A percentile compares a stretch with the other conserved stretches of the same genome.
Evolutionary conservation across 2,329 filamentous ascomycete species (phyloP).

Genomic region (Pseudomassariella vexata): DNA sequence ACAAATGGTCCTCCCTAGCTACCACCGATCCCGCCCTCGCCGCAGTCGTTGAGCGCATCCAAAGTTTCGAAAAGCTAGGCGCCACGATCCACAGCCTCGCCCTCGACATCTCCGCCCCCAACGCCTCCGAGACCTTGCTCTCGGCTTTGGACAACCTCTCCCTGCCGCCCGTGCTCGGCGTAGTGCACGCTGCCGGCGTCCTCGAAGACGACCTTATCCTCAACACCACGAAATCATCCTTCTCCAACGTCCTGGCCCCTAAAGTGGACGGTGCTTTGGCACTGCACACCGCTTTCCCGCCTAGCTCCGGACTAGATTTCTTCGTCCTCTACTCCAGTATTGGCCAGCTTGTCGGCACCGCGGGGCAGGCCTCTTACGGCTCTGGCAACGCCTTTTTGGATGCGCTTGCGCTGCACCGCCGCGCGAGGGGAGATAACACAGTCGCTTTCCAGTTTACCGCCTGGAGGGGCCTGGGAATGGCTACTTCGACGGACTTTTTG

Average conservation of each 20-base stretch:
- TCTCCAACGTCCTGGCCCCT: slow-evolving; percentile 25
- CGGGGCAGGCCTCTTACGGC: slow-evolving; percentile 23
- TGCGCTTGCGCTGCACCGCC: slow-evolving; percentile 20
- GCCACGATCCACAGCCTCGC: slow-evolving; percentile 25
- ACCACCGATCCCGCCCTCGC: slow-evolving; percentile 9
- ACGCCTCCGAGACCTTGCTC: slow-evolving; percentile 15
- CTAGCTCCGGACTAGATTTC: slow-evolving; percentile 20
- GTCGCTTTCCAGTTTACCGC: slow-evolving; percentile 35
- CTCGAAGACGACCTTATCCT: slow-evolving; percentile 29
- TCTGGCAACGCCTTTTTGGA: slow-evolving; percentile 27
- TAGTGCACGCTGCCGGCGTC: slow-evolving; percentile 34
- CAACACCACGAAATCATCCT: slow-evolving; percentile 21
- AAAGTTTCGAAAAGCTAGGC: slow-evolving; percentile 23
- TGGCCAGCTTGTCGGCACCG: slow-evolving; percentile 24
- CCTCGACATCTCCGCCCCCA: slow-evolving; percentile 25
- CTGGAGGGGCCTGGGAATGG: slow-evolving; percentile 35
- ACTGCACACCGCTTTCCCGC: slow-evolving; percentile 21
- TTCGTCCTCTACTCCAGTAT: slow-evolving; percentile 23
- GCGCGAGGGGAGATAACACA: slow-evolving; percentile 30
- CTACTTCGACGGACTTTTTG: slow-evolving; percentile 26
- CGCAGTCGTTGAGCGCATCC: slow-evolving; percentile 17
- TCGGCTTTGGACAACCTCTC: slow-evolving; percentile 22
- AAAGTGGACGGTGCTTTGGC: slow-evolving; percentile 26
- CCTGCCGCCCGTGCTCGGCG: slow-evolving; percentile 31
- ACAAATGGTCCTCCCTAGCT: slow-evolving; percentile 16